Conservation (phyloP, 2,329 filamentous ascomycete species). For the Cyphellophora europaea region DNA sequence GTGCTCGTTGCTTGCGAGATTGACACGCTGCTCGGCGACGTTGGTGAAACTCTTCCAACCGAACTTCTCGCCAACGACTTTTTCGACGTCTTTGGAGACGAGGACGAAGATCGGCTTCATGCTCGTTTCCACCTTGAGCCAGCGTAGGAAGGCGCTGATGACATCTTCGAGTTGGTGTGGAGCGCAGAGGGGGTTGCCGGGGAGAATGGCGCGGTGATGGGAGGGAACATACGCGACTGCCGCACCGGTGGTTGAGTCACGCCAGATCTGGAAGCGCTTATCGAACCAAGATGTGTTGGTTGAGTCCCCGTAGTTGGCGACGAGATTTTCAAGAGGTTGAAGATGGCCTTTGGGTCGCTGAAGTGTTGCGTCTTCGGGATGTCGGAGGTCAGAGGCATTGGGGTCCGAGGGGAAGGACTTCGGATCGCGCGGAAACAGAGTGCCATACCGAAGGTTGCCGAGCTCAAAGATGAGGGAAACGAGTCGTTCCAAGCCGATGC, state of each 20-base stretch:
- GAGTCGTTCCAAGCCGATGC: constrained; percentile 71
- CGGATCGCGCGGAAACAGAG: constrained; percentile 69
- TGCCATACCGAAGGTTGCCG: constrained; percentile 70
- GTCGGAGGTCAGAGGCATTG: constrained; percentile 43
- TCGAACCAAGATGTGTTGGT: constrained; percentile 82
- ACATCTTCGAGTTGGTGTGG: constrained; percentile 58
- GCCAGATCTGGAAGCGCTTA: constrained; percentile 70
- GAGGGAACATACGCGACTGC: constrained; percentile 66
- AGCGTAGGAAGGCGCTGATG: constrained; percentile 57
- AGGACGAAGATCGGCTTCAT: constrained; percentile 73
- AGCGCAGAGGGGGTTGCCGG: constrained; percentile 72
- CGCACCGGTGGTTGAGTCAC: constrained; percentile 61
- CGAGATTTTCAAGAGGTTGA: constrained; percentile 61
- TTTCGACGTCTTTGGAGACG: constrained; percentile 59
- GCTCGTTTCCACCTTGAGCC: constrained; percentile 46
- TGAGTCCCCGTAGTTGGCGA: constrained; percentile 79
- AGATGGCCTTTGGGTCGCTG: constrained; percentile 35
- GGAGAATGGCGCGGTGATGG: constrained; percentile 64
- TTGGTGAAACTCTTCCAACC: constrained; percentile 73
- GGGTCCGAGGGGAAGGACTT: constrained; percentile 60
- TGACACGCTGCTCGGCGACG: constrained; percentile 68
- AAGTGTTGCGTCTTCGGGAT: constrained; percentile 68
- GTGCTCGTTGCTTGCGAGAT: constrained; percentile 50
- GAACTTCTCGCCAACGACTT: constrained; percentile 61
- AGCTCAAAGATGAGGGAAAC: constrained; percentile 67